phyloP scores from a whole-genome alignment of 495 filamentous ascomycete genomes.

The Neurospora intermedia region DNA sequence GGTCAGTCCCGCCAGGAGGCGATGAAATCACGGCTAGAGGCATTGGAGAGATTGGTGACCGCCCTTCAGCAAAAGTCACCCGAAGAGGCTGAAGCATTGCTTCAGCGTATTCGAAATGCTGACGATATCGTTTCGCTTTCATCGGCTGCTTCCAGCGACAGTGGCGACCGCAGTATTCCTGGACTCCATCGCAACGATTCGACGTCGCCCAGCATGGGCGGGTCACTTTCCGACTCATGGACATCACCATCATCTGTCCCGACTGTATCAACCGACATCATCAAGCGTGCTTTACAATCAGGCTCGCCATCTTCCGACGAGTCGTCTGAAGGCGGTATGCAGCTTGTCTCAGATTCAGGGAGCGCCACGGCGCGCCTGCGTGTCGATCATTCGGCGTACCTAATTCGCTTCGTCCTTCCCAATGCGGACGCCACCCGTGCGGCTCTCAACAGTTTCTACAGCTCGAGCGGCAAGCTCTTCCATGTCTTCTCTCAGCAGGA shows the following conservation, averaged over 20 bases:
- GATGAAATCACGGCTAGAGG: conserved; percentile 12
- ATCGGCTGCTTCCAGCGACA: neutral
- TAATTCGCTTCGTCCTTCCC: conserved; percentile 13
- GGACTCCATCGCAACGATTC: neutral
- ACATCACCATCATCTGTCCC: neutral
- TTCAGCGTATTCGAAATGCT: conserved; percentile 10
- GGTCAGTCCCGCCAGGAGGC: conserved; percentile 20
- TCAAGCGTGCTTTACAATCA: neutral
- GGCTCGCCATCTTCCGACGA: neutral
- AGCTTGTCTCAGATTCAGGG: neutral
- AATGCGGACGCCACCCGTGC: conserved; percentile 9
- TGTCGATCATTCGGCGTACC: neutral
- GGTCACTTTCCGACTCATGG: neutral
- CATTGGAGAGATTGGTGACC: conserved; percentile 15
- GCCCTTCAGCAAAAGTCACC: conserved; percentile 11
- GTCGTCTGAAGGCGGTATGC: neutral
- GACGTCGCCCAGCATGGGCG: neutral
- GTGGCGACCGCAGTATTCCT: neutral
- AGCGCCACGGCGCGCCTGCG: neutral
- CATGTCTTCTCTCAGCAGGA: conserved; percentile 20
- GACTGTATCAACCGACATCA: neutral
- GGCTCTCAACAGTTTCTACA: conserved; percentile 23
- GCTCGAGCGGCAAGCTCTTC: conserved; percentile 20
- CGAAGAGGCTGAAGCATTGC: conserved; percentile 14
- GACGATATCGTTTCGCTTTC: conserved; percentile 3